These are phyloP conservation scores for Acrocalymma vagum DNA, from an alignment of 2,329 filamentous ascomycete genomes.

Conservation along the genomic window DNA sequence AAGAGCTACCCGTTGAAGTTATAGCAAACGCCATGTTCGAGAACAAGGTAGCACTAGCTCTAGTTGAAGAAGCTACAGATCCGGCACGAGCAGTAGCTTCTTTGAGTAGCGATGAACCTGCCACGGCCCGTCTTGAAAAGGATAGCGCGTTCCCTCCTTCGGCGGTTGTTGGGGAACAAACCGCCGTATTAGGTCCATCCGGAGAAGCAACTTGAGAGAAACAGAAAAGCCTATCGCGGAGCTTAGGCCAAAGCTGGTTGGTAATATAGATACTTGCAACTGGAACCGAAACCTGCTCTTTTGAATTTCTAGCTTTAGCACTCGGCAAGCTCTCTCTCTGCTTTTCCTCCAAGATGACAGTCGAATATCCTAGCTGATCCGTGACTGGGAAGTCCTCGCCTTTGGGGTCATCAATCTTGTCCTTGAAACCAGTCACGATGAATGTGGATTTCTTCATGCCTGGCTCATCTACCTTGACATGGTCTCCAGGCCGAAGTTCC, in stretches of 20 bases:
- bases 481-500: conserved; percentile 54
- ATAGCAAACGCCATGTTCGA: conserved; percentile 87
- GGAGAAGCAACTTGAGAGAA: conserved; percentile 26
- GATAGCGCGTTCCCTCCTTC: conserved; percentile 59
- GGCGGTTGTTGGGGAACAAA: conserved; percentile 29
- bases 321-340: conserved; percentile 47
- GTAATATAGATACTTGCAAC: conserved; percentile 55
- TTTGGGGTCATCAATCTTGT: conserved; percentile 35
- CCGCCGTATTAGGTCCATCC: conserved; percentile 24
- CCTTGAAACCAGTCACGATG: conserved; percentile 53
- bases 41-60: conserved; percentile 64
- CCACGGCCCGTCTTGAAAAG: conserved; percentile 52
- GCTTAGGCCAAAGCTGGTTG: conserved; percentile 51
- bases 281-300: conserved; percentile 47
- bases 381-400: conserved; percentile 45
- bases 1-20: conserved; percentile 70
- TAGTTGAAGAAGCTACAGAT: conserved; percentile 36
- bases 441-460: conserved; percentile 56
- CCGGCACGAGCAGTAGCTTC: conserved; percentile 32
- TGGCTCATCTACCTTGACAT: conserved; percentile 56
- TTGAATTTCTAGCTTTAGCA: conserved; percentile 14
- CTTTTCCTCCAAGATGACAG: conserved; percentile 51
- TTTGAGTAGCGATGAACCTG: conserved; percentile 35
- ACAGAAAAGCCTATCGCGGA: conserved; percentile 49
- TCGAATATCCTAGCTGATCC: conserved; percentile 52